Evolutionary conservation across 169 alveolate genomes (phyloP).

Genomic region (Plasmodium relictum): DNA sequence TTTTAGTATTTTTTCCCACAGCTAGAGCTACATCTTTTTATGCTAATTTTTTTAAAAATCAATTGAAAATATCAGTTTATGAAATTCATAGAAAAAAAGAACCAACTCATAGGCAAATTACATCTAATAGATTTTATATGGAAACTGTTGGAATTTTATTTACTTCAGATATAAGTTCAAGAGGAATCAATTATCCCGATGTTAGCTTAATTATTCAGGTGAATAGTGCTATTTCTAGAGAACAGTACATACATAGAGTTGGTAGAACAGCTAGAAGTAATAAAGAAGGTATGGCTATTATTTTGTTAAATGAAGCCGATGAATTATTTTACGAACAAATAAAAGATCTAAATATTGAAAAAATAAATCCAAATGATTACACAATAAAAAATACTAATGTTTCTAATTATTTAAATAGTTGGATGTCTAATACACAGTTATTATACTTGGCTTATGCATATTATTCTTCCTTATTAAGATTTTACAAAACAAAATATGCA

Average conservation of each 20-base stretch:
- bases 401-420: constrained; percentile 57
- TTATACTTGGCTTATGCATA: constrained; percentile 73
- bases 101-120: constrained; percentile 72
- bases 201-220: constrained; percentile 97
- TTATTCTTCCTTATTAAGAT: constrained; percentile 68
- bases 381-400: constrained; percentile 68
- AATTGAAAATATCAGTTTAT: constrained; percentile 78
- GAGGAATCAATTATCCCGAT: constrained; percentile 98
- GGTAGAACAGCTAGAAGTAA: constrained; percentile 98
- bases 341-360: constrained; percentile 70
- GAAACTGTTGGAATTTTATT: constrained; percentile 85
- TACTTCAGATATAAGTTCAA: constrained; percentile 96
- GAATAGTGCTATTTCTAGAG: constrained; percentile 96
- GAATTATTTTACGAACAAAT: constrained; percentile 70
- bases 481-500: constrained; percentile 72
- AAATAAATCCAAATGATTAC: constrained; percentile 61
- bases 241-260: constrained; percentile 97
- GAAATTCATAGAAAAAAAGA: constrained; percentile 81
- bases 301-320: constrained; percentile 83
- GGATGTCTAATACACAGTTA: constrained; percentile 77
- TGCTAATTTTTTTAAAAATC: constrained; percentile 79
- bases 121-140: constrained; percentile 69
- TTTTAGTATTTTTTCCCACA: constrained; percentile 81
- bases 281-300: constrained; percentile 91
- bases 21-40: constrained; percentile 82